Percentiles rank a stretch among this genome's conserved stretches.
Evolutionary conservation across 208 protist species (phyloP).

Genomic region (Leishmania gerbilli): DNA sequence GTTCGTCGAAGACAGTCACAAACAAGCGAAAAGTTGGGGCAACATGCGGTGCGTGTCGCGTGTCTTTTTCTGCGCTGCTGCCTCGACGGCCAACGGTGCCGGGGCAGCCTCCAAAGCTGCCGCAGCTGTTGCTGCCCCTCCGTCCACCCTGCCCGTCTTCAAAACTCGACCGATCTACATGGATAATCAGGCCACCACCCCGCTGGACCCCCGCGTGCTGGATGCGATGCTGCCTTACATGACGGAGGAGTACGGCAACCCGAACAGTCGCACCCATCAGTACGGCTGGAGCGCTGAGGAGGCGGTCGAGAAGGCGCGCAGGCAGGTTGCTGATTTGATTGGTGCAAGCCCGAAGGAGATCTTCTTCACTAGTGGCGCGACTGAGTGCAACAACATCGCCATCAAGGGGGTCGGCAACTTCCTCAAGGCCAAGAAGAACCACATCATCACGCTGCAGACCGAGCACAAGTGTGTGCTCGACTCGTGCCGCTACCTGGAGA

Average conservation of each 20-base stretch:
- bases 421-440: slow-evolving; percentile 97
- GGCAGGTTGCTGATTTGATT: slow-evolving; percentile 93
- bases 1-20: not conserved
- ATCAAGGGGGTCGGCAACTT: slow-evolving; percentile 99
- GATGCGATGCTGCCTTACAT: slow-evolving; percentile 99
- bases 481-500: slow-evolving; percentile 97
- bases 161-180: slow-evolving; percentile 92
- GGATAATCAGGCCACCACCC: slow-evolving; percentile 96
- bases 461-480: slow-evolving; percentile 99
- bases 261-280: slow-evolving; percentile 97
- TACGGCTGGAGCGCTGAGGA: slow-evolving; percentile 97
- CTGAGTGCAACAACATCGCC: slow-evolving; percentile 99
- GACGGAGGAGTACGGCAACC: slow-evolving; percentile 98
- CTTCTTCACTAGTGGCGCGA: slow-evolving; percentile 99
- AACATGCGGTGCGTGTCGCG: slow-evolving; percentile 54
- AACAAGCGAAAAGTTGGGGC: not conserved
- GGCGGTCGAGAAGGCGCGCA: slow-evolving; percentile 95
- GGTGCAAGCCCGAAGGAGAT: slow-evolving; percentile 97
- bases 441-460: slow-evolving; percentile 98
- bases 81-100: not conserved
- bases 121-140: slow-evolving; percentile 7
- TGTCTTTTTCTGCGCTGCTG: slow-evolving; percentile 25
- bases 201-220: slow-evolving; percentile 98
- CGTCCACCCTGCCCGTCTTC: not conserved
- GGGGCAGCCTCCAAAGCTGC: slow-evolving; percentile 10